Evolutionary conservation across 352 stramenopile genomes (phyloP).

Genomic region (Phytophthora sp.): DNA sequence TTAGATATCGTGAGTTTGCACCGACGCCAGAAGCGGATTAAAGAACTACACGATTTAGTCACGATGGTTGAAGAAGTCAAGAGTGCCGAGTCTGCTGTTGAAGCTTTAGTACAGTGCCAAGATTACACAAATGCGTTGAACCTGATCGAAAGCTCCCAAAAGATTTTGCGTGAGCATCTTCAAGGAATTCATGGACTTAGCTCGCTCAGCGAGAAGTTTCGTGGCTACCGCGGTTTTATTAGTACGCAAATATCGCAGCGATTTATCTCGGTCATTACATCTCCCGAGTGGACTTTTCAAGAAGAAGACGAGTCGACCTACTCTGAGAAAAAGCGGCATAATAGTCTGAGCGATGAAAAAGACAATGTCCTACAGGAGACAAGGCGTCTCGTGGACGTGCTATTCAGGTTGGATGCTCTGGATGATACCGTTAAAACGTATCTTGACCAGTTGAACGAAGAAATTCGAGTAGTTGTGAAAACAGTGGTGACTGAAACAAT

Average conservation of each 20-base stretch:
- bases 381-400: constrained; percentile 64
- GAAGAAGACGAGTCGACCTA: constrained; percentile 48
- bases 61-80: constrained; percentile 88
- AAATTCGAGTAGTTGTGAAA: constrained; percentile 89
- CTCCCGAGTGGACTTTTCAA: constrained; percentile 82
- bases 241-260: constrained; percentile 77
- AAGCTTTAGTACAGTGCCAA: constrained; percentile 85
- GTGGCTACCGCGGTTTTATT: constrained; percentile 76
- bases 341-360: constrained; percentile 39
- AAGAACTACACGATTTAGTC: constrained; percentile 81
- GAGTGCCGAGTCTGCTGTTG: constrained; percentile 80
- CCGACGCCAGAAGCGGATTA: constrained; percentile 79
- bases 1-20: constrained; percentile 90
- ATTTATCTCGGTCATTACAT: constrained; percentile 83
- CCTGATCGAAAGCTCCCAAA: constrained; percentile 77
- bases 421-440: constrained; percentile 79
- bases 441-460: constrained; percentile 81
- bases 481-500: constrained; percentile 91
- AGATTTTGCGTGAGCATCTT: constrained; percentile 70
- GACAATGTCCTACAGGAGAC: constrained; percentile 48
- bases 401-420: constrained; percentile 80
- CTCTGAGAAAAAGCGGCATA: constrained; percentile 21
- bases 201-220: constrained; percentile 78
- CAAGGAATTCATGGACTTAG: constrained; percentile 81
- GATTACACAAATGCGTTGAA: constrained; percentile 84